Conservation (phyloP, 2,329 filamentous ascomycete genomes). For the Talaromyces verruculosus region DNA sequence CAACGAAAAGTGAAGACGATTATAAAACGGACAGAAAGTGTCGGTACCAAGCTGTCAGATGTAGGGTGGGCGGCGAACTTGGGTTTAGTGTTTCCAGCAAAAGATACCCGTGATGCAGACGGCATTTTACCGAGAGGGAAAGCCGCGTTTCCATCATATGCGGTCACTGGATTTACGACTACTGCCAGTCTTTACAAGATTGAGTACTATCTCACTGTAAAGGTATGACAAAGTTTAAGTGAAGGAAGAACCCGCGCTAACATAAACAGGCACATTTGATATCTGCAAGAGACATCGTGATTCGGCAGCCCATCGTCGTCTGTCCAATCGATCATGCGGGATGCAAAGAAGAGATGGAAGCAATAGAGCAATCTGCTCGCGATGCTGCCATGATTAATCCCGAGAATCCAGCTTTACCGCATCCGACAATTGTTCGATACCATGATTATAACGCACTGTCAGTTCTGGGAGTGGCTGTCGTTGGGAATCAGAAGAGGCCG, state of each 20-base stretch:
- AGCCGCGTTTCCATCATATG: slow-evolving; percentile 83
- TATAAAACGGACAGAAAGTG: slow-evolving; percentile 75
- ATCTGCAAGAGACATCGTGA: slow-evolving; percentile 79
- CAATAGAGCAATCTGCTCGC: slow-evolving; percentile 92
- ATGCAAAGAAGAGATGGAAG: slow-evolving; percentile 98
- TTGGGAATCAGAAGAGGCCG: slow-evolving; percentile 62
- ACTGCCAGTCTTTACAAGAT: slow-evolving; percentile 95
- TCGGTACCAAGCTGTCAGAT: slow-evolving; percentile 84
- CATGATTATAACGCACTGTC: slow-evolving; percentile 66
- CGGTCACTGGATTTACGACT: slow-evolving; percentile 87
- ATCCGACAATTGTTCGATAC: slow-evolving; percentile 75
- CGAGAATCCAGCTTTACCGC: slow-evolving; percentile 89
- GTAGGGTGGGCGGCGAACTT: slow-evolving; percentile 91
- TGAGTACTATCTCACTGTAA: slow-evolving; percentile 92
- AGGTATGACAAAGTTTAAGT: slow-evolving; percentile 55
- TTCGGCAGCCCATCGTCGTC: slow-evolving; percentile 91
- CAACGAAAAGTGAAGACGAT: slow-evolving; percentile 85
- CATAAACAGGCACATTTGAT: slow-evolving; percentile 74
- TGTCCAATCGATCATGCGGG: slow-evolving; percentile 92
- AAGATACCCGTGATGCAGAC: slow-evolving; percentile 81
- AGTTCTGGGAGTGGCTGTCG: slow-evolving; percentile 61
- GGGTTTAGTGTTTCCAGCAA: slow-evolving; percentile 84
- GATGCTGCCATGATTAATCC: slow-evolving; percentile 85
- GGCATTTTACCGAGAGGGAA: slow-evolving; percentile 84
- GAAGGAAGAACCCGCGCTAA: slow-evolving; percentile 13